A percentile compares a stretch with the other conserved stretches of the same genome.
phyloP scores from a whole-genome alignment of 2,329 filamentous ascomycete genomes.

The Claviceps sp. region DNA sequence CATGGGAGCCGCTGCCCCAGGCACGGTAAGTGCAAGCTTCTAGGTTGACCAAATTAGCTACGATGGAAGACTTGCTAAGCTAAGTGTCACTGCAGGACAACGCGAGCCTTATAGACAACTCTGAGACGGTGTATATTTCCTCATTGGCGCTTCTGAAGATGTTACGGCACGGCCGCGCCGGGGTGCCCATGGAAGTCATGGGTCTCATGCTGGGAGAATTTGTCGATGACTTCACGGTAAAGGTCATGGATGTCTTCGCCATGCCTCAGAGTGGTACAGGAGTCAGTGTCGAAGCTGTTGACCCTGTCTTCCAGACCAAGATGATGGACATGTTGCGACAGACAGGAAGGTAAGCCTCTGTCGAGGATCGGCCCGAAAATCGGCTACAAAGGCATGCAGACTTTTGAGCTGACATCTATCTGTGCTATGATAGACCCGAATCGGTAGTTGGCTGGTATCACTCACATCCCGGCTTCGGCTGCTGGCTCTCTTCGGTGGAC shows the following conservation, averaged over 20 bases:
- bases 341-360: constrained; percentile 64
- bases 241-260: constrained; percentile 95
- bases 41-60: not conserved
- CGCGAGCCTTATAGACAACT: constrained; percentile 88
- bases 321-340: constrained; percentile 99
- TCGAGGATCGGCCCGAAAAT: not conserved
- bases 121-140: constrained; percentile 98
- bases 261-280: constrained; percentile 99
- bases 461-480: constrained; percentile 96
- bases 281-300: constrained; percentile 95
- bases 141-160: constrained; percentile 96
- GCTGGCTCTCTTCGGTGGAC: constrained; percentile 97
- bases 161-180: constrained; percentile 91
- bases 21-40: constrained; percentile 21
- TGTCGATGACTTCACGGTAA: constrained; percentile 96
- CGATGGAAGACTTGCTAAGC: not conserved
- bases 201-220: constrained; percentile 98
- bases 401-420: not conserved
- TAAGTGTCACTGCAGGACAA: constrained; percentile 52
- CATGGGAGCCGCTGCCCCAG: constrained; percentile 35
- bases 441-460: constrained; percentile 99
- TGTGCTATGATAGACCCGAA: constrained; percentile 54
- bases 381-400: not conserved
- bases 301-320: constrained; percentile 97
- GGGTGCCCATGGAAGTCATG: constrained; percentile 99